A percentile compares a stretch with the other conserved stretches of the same genome.
phyloP scores from a whole-genome alignment of 345 rosid genomes.

The Brassica cretica region DNA sequence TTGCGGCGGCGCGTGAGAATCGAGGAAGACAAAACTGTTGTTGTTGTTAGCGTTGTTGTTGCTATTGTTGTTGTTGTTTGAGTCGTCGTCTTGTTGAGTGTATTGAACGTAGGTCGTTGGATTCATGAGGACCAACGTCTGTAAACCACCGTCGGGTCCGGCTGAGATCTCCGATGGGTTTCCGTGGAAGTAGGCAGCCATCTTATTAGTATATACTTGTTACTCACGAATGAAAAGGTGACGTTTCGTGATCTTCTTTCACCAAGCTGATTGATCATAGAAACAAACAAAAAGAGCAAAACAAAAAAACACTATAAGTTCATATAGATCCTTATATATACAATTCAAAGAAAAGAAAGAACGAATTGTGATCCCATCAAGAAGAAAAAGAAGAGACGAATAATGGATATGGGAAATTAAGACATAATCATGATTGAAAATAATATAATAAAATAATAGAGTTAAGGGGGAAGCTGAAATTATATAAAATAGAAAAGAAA shows the following conservation, averaged over 20 bases:
- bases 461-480: conserved; percentile 20
- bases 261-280: conserved; percentile 26
- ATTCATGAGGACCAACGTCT: conserved; percentile 95
- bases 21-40: conserved; percentile 46
- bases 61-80: conserved; percentile 31
- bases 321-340: conserved; percentile 11
- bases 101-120: conserved; percentile 83
- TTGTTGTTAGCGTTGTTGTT: conserved; percentile 48
- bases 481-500: conserved; percentile 35
- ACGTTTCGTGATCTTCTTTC: conserved; percentile 31
- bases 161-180: conserved; percentile 75
- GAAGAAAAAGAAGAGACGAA: conserved; percentile 35
- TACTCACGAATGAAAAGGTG: conserved; percentile 12
- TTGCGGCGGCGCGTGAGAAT: conserved; percentile 53
- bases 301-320: conserved; percentile 8
- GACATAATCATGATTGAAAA: conserved; percentile 53
- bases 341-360: conserved; percentile 21
- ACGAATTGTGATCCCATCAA: conserved; percentile 30
- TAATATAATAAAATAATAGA: conserved; percentile 40
- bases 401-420: conserved; percentile 37
- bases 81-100: conserved; percentile 57
- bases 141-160: conserved; percentile 74
- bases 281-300: neutral
- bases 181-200: conserved; percentile 87
- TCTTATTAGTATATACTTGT: conserved; percentile 20